phyloP scores from a whole-genome alignment of 345 rosid species.

The Viola odorata region DNA sequence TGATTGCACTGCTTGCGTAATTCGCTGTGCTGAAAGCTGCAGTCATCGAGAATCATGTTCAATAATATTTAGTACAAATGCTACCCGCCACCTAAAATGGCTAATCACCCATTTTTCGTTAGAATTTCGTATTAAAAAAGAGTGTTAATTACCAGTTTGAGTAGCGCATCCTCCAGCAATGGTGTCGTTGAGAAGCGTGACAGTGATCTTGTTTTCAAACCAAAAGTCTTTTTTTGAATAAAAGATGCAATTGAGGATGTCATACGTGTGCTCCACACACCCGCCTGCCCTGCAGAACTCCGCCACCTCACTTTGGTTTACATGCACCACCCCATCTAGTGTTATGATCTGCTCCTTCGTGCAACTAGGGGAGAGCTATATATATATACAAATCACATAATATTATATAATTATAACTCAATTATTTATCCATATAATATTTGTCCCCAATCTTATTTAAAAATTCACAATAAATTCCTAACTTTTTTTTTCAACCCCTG shows the following conservation, averaged over 20 bases:
- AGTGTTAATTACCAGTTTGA: background rate
- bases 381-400: background rate
- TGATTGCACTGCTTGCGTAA: background rate
- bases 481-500: background rate
- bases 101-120: background rate
- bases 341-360: constrained; percentile 5
- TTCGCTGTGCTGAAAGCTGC: background rate
- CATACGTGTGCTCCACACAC: constrained; percentile 10
- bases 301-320: constrained; percentile 10
- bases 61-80: too few species aligned
- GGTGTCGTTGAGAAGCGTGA: constrained; percentile 2
- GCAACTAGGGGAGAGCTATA: constrained; percentile 12
- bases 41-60: background rate
- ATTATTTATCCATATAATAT: too few species aligned
- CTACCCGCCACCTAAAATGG: too few species aligned
- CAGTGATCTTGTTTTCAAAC: constrained; percentile 26
- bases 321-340: constrained; percentile 21
- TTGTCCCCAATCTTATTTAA: too few species aligned
- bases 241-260: constrained; percentile 24
- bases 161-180: constrained; percentile 17
- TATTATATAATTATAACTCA: too few species aligned
- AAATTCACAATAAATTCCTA: background rate
- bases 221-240: constrained; percentile 28
- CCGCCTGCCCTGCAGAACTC: constrained; percentile 19
- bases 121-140: background rate